A percentile compares a stretch with the other conserved stretches of the same genome.
phyloP scores from a whole-genome alignment of 2,329 filamentous ascomycete species.

The Tolypocladium tropicale region DNA sequence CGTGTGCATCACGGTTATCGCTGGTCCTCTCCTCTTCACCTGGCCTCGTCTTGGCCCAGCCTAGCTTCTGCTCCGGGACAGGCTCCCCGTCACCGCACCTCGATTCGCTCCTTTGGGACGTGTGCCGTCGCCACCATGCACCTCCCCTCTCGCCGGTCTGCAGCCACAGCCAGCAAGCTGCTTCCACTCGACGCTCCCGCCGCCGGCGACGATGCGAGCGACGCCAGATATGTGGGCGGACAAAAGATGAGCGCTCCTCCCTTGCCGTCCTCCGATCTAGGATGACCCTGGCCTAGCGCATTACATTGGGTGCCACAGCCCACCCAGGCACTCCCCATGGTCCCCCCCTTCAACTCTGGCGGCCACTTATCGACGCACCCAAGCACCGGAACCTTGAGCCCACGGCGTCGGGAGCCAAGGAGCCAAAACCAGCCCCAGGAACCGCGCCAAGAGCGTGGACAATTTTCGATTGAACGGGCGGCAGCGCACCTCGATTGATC shows the following conservation, averaged over 20 bases:
- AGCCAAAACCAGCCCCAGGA: no score
- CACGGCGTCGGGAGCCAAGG: background rate
- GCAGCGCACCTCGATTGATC: no score
- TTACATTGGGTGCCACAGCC: constrained; percentile 2
- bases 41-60: no score
- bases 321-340: background rate
- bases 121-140: background rate
- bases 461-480: no score
- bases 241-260: constrained; percentile 3
- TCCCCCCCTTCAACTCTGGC: background rate
- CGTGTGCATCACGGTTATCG: background rate
- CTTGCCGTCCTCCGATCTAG: constrained; percentile 13
- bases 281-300: constrained; percentile 15
- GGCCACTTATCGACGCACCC: background rate
- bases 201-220: background rate
- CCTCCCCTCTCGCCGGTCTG: background rate
- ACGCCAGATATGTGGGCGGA: background rate
- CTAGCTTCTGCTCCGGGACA: background rate
- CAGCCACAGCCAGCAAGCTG: background rate
- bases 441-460: no score
- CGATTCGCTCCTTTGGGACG: background rate
- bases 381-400: background rate
- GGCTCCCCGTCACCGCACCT: background rate
- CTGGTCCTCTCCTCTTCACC: background rate
- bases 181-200: background rate